These are phyloP conservation scores for Eremothecium gossypii DNA, from an alignment of 1,139 yeast species.

Conservation along the genomic window DNA sequence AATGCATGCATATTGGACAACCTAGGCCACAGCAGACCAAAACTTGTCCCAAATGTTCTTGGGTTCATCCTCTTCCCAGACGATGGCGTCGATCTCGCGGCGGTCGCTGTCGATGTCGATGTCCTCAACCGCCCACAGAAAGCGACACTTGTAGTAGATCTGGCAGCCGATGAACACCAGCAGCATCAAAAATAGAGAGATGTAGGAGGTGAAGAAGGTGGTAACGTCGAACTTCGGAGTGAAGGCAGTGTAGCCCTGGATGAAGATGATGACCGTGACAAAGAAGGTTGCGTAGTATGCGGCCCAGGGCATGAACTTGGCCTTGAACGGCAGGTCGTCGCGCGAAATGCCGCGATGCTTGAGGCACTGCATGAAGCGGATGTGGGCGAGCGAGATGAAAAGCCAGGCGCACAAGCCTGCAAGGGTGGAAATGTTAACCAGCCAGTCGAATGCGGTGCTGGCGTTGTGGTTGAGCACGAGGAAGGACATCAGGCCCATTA, in stretches of 20 bases:
- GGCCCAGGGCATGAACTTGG: conserved; percentile 50
- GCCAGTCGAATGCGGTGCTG: conserved; percentile 70
- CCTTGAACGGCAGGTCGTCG: conserved; percentile 61
- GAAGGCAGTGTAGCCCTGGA: conserved; percentile 57
- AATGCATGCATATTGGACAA: too few species aligned
- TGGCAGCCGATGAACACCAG: conserved; percentile 46
- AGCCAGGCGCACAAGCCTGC: conserved; percentile 72
- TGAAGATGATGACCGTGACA: conserved; percentile 44
- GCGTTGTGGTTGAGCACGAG: conserved; percentile 57
- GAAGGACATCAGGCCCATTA: conserved; percentile 58
- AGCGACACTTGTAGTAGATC: conserved; percentile 35
- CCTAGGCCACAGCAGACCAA: conserved; percentile 36
- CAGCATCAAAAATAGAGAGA: conserved; percentile 45
- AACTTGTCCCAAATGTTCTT: conserved; percentile 46
- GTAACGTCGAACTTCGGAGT: conserved; percentile 39
- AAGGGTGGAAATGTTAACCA: conserved; percentile 70
- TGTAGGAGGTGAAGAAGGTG: conserved; percentile 52
- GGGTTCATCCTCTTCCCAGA: conserved; percentile 45
- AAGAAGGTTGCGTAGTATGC: conserved; percentile 49
- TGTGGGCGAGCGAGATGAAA: conserved; percentile 53
- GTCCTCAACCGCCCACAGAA: conserved; percentile 40
- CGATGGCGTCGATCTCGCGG: conserved; percentile 47
- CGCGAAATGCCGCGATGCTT: conserved; percentile 51
- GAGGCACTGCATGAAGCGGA: conserved; percentile 55
- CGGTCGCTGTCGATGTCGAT: conserved; percentile 58